Evolutionary conservation across 2,329 filamentous ascomycete genomes (phyloP).

Genomic region (Arthrobotrys conoides): DNA sequence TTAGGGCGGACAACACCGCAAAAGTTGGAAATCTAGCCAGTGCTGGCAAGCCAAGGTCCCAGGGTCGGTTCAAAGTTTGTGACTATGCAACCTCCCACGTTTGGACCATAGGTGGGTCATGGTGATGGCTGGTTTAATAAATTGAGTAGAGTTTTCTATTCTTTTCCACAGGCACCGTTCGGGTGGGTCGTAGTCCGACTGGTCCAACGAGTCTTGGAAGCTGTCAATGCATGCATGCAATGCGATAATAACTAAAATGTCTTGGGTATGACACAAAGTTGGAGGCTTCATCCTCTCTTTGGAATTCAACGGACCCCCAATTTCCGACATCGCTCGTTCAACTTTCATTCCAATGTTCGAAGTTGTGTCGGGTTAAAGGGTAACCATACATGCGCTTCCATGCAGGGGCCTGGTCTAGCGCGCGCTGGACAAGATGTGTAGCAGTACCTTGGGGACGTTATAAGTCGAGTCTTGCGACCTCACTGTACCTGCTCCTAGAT

Average conservation of each 20-base stretch:
- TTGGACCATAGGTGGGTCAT: constrained; percentile 29
- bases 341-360: constrained; percentile 33
- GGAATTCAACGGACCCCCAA: constrained; percentile 30
- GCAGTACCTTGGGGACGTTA: constrained; percentile 31
- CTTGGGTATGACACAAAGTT: constrained; percentile 43
- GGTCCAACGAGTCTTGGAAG: constrained; percentile 12
- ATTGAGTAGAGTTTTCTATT: constrained; percentile 24
- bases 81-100: constrained; percentile 56
- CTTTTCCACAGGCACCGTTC: constrained; percentile 30
- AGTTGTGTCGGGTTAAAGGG: constrained; percentile 14
- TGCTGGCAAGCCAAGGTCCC: constrained; percentile 31
- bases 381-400: constrained; percentile 25
- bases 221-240: constrained; percentile 30
- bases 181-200: constrained; percentile 31
- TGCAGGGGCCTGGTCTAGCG: constrained; percentile 32
- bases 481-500: constrained; percentile 31
- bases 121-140: constrained; percentile 32
- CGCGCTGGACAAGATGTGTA: constrained; percentile 24
- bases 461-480: constrained; percentile 53
- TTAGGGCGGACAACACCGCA: constrained; percentile 31
- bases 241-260: constrained; percentile 11
- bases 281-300: constrained; percentile 19
- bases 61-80: constrained; percentile 27
- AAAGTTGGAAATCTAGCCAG: constrained; percentile 20
- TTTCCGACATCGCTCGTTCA: constrained; percentile 59